These are phyloP conservation scores for Tetradesmus obliquus DNA, from an alignment of 139 green algal genomes.

Conservation along the genomic window DNA sequence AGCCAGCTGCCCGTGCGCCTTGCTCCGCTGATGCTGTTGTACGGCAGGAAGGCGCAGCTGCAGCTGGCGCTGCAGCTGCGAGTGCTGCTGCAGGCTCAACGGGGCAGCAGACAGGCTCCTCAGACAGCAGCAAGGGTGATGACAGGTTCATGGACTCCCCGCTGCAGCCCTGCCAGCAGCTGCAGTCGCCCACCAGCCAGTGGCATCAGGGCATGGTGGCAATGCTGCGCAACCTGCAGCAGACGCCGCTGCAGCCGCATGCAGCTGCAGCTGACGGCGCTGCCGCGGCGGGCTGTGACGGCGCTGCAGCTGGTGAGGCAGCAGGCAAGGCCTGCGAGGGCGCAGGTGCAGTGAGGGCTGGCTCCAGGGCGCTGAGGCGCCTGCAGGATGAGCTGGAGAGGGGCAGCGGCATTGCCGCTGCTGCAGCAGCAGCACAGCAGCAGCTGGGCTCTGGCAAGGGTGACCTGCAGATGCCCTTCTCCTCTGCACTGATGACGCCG, in stretches of 20 bases:
- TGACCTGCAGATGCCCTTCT: not conserved
- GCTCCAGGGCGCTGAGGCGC: constrained; percentile 16
- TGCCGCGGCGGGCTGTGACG: not conserved
- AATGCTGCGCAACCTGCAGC: constrained; percentile 41
- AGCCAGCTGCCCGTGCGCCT: not conserved
- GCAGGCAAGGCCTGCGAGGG: not conserved
- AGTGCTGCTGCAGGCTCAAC: not conserved
- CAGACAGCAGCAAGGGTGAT: constrained; percentile 24
- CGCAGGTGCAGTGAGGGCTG: not conserved
- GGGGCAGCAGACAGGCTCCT: not conserved
- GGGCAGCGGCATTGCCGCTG: not conserved
- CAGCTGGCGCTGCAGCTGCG: not conserved
- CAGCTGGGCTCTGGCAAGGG: not conserved
- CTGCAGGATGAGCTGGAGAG: constrained; percentile 33
- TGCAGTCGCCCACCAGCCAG: constrained; percentile 16
- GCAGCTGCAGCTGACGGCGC: not conserved
- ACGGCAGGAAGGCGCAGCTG: not conserved
- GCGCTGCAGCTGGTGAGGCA: not conserved
- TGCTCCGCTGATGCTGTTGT: not conserved
- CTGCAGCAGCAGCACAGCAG: not conserved
- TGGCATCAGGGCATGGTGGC: constrained; percentile 44
- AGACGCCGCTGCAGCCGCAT: constrained; percentile 32
- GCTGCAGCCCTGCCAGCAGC: constrained; percentile 33
- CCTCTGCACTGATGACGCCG: not conserved
- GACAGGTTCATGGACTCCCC: constrained; percentile 30